Base-by-base conservation (phyloP, 306 rosid species). In the Trifolium fragiferum region DNA sequence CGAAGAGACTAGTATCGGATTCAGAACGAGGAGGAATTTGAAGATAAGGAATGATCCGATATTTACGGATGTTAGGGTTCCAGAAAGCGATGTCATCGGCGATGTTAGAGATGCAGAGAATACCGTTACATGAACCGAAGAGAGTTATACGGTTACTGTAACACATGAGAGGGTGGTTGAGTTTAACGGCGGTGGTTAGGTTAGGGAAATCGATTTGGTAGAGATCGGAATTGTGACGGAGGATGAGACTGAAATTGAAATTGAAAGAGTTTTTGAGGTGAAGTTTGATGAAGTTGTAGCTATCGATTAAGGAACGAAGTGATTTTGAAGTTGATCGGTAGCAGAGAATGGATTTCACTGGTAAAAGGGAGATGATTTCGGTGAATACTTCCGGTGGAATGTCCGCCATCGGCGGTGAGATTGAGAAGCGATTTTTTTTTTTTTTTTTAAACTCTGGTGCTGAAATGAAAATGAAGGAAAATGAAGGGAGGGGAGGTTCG, bases 81-180 rank as follows among this genome's bases (percentile, higher is more conserved):
- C 98, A 93, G 10, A 90, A 11, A 7, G 93, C 95, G 75, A 93
- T 76, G 44, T 93, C 98, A 3, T 89, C 95, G 1, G 93, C 98
- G 8, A 93, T 85, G 53, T 93, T 93, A 23, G 82, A 82, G 74
- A 93, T 84, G 16, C 95, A 93, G 59, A 93, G 78, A 12, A 93
- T 71, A 35, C 96, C 98, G 55, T 89, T 74, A 74, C 87, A 84
- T 32, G 87, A 82, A 0, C 98, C 98, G 43, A 89, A 69, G 1
- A 93, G 80, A 37, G 58, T 40, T 55, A 92, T 86, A n/a, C 81
- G 88, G 55, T 85, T 86, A 80, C 90, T 82, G 87, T 92, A 92
- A 9, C 95, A 90, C 96, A 92, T 92, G 35, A 92, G 86, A 6
- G 96, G 98, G 73, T 92, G 98, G 37, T 66, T 69, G 50, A 90